These are phyloP conservation scores for Bryoerythrophyllum caledonicum DNA, from an alignment of 225 moss, liverwort and hornwort genomes.

Conservation along the genomic window DNA sequence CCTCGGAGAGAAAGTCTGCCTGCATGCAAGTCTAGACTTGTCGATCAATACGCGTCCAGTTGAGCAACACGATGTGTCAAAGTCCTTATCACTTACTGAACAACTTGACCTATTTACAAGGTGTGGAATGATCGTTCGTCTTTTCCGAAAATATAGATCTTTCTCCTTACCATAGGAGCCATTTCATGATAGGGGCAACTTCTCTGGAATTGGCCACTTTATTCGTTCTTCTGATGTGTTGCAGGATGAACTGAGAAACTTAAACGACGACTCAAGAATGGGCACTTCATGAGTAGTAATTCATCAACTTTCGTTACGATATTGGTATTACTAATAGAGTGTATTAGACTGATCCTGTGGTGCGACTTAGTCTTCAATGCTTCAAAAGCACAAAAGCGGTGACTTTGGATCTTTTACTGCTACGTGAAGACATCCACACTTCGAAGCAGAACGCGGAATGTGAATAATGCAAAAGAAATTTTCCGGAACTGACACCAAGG, in stretches of 20 bases:
- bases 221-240: neutral
- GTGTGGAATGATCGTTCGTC: neutral
- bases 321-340: neutral
- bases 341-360: too few relatives aligned
- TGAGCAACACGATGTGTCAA: neutral
- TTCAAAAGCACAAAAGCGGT: neutral
- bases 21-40: constrained; percentile 15
- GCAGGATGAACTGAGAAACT: neutral
- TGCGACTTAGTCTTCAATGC: neutral
- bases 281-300: neutral
- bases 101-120: neutral
- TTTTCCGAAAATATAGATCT: too few relatives aligned
- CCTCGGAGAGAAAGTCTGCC: neutral
- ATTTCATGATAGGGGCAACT: too few relatives aligned
- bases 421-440: neutral
- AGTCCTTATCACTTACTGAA: neutral
- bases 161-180: too few relatives aligned
- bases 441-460: neutral
- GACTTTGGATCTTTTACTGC: neutral
- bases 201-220: too few relatives aligned
- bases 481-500: neutral
- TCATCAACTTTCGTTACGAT: constrained; percentile 1
- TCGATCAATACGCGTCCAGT: neutral
- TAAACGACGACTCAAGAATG: neutral
- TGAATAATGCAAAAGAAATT: neutral